Evolutionary conservation across 768 basidiomycete genomes (phyloP), one percentile per base, ranked within the genome.

Genomic region (Lepiota brunneoincarnata): DNA sequence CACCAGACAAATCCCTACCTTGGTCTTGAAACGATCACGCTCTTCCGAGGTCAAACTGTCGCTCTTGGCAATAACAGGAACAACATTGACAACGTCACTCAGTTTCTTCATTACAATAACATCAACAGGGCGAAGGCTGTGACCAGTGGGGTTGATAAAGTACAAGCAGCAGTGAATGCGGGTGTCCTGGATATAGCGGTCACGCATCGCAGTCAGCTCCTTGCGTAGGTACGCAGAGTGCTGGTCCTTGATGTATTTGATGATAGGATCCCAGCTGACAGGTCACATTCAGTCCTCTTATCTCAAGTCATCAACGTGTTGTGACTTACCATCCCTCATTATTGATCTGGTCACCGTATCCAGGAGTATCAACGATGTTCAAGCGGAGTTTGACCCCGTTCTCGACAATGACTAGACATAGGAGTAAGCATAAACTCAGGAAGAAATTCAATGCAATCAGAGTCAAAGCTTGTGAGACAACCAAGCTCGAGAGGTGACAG

Each of bases 241-340:
- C 69, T 98, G 96, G 79, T 98, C 96, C 77, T 95, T 93, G 79
- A 98, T 98, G 72, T 99, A 97, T 72, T 97, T 98, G 69, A 98
- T 81, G 64, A 99, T 98, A 39, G 96, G 91, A 66, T 99, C 96
- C 96, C 96, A 99, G 79, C 92, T 95, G 57, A n/a, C 38, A 0
- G 12, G 4, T 34, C 36, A 23, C 54, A 21, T 48, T 45, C 41
- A 45, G 39, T 36, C 36, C 48, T 44, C 26, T 28, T 50, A 18
- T 11, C 42, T 61, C 14, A 58, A 55, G 42, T 48, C 26, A 39
- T 24, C 1, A 51, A 46, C 43, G 54, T 49, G 31, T 35, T 37
- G 35, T 35, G 24, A 71, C 86, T 44, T 63, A 94, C 92, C 97
- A 98, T 70, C 90, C 90, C 72, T 99, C 96, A 72, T 99, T 99